Evolutionary conservation across 495 filamentous ascomycete species (phyloP), one percentile per base, ranked within the genome.

Genomic region (Pyrenula massariospora): DNA sequence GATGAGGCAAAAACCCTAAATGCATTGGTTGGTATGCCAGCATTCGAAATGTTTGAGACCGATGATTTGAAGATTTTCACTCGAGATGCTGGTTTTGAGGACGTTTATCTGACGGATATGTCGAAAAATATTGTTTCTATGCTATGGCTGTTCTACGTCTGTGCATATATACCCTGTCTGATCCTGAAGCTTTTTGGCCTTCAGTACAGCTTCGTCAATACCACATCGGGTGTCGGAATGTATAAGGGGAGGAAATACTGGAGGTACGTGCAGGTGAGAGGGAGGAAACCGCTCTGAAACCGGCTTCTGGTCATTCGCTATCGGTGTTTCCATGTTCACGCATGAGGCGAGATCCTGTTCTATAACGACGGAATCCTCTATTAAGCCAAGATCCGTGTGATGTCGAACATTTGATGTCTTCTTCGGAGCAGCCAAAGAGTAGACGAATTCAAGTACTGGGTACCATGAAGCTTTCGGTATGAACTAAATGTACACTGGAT

Each of bases 121-220:
- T 74, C 78, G 0, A 62, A 69, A 10, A 77, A 81, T 56, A 74
- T 81, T 51, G 62, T 61, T 42, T 79, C 80, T 1, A 78, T 81
- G 73, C 64, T 68, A 58, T 57, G 77, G 21, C 54, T 82, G 0
- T 80, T 83, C 64, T 80, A 65, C 57, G 22, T 77, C 15, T 56
- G 82, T 19, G 80, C 71, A 2, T 68, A 69, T 50, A 60, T 84
- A n/a, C 79, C 80, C 3, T 81, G 71, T 59, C 57, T 78, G 1
- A 65, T 82, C 50, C 64, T 82, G 53, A 63, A 57, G 49, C 56
- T 80, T 3, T 59, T 83, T 15, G 66, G 66, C 1, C 60, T 81
- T 20, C 69, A 80, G 59, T 47, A 62, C 10, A 67, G 62, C 22
- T 79, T 78, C 53, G 65, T 72, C 48, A 80, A 80, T 58, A 73